These are phyloP conservation scores for Botrytis fragariae DNA, from an alignment of 2,329 filamentous ascomycete species.

Conservation along the genomic window DNA sequence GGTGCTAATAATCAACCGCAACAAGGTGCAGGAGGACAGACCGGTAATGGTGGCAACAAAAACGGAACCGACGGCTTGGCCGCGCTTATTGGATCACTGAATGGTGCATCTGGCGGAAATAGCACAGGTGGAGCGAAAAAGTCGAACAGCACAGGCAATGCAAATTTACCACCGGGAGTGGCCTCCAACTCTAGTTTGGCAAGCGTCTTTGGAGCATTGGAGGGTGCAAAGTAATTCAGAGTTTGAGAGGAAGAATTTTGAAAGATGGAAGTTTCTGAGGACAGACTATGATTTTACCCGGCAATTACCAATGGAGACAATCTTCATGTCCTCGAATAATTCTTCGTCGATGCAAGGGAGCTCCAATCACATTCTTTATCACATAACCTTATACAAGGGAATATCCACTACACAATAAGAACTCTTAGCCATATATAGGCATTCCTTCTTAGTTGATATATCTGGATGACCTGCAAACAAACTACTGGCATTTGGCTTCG, in stretches of 20 bases:
- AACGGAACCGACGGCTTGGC: constrained; percentile 5
- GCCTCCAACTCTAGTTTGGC: constrained; percentile 13
- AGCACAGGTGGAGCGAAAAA: constrained; percentile 13
- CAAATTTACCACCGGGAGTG: constrained; percentile 10
- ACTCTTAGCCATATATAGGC: neutral
- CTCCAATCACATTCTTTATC: neutral
- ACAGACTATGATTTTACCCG: no score
- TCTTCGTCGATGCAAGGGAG: neutral
- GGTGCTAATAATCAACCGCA: neutral
- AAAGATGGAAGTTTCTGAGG: neutral
- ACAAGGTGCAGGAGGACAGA: neutral
- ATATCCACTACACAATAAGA: neutral
- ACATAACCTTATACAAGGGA: neutral
- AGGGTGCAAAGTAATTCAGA: neutral
- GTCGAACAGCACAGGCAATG: constrained; percentile 7
- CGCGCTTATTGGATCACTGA: constrained; percentile 1
- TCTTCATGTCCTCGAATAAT: neutral
- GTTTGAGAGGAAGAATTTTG: neutral
- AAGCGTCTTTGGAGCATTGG: constrained; percentile 14
- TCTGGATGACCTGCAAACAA: neutral
- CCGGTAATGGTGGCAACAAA: neutral
- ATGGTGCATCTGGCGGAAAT: constrained; percentile 3
- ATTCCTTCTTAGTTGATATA: no score
- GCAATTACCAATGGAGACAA: neutral
- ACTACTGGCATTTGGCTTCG: neutral